These are phyloP conservation scores for Gaeumannomyces tritici DNA, from an alignment of 2,329 filamentous ascomycete genomes.

Conservation along the genomic window DNA sequence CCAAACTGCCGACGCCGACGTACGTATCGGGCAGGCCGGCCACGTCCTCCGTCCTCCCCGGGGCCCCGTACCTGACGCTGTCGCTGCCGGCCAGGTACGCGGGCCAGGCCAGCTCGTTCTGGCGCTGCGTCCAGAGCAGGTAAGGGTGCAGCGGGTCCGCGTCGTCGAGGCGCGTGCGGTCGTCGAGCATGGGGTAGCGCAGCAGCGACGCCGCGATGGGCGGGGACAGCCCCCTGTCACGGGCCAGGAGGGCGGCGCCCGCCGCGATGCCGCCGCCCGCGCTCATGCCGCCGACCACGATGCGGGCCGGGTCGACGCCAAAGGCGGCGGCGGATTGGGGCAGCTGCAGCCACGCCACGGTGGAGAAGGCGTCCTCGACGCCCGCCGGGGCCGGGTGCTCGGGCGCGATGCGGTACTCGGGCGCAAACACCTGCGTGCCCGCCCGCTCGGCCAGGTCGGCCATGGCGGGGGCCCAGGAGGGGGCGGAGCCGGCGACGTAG, in stretches of 20 bases:
- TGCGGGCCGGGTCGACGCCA: slow-evolving; percentile 14
- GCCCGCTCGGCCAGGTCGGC: slow-evolving; percentile 8
- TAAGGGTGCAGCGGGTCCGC: slow-evolving; percentile 8
- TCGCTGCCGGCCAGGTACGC: slow-evolving; percentile 13
- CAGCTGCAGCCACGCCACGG: slow-evolving; percentile 22
- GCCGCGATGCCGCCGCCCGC: slow-evolving; percentile 17
- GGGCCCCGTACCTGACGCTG: slow-evolving; percentile 11
- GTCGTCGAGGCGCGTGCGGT: slow-evolving; percentile 13
- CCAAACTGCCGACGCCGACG: slow-evolving; percentile 26
- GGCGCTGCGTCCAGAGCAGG: slow-evolving; percentile 13
- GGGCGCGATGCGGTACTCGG: slow-evolving; percentile 39
- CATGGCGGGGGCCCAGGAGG: slow-evolving; percentile 8
- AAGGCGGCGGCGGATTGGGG: slow-evolving; percentile 9
- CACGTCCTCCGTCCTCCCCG: slow-evolving; percentile 13
- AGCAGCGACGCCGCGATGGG: slow-evolving; percentile 22
- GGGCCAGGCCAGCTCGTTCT: slow-evolving; percentile 14
- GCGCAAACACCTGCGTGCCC: slow-evolving; percentile 18
- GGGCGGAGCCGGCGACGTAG: slow-evolving; percentile 13
- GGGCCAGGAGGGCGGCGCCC: slow-evolving; percentile 28
- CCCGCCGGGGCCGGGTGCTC: slow-evolving; percentile 34
- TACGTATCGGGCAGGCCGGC: slow-evolving; percentile 24
- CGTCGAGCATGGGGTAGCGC: slow-evolving; percentile 27
- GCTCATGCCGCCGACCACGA: slow-evolving; percentile 15
- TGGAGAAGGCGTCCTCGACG: slow-evolving; percentile 27
- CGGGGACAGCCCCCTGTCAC: slow-evolving; percentile 18